Base-by-base conservation (phyloP, 306 rosid genomes). In the Astragalus glycyphyllos region DNA sequence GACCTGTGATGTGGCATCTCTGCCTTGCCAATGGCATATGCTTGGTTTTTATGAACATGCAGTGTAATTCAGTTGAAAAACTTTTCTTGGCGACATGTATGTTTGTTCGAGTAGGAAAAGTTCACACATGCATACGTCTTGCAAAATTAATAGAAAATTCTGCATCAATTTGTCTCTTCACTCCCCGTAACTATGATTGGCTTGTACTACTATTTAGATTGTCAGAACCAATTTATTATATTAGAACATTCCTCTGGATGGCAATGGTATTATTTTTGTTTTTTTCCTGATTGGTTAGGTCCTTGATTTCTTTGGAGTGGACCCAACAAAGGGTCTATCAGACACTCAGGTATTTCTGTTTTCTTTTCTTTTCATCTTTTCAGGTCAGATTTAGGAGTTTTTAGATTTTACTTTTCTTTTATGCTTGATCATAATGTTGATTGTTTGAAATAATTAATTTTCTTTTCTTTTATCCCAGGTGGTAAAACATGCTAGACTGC, bases 271-370 rank as follows among this genome's bases (percentile, higher is more conserved):
- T 17, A 8, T 58, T 29, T 5, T 41, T 76, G 2, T 5, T 23
- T 0, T n/a, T 9, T 35, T 37, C 10, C 34, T 77, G 45, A 59
- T 69, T 78, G 45, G 48, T 48, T 77, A 94, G 98, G 97, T 94
- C 15, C 83, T 94, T 81, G 92, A 87, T 79, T 89, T 87, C 89
- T 90, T 90, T 56, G 86, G 88, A 71, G 98, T 90, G 74, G 87
- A 94, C 77, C 90, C 88, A 48, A 76, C 81, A 15, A 86, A 79
- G 87, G 98, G 98, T 81, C 88, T 94, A 49, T 81, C 82, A 8
- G 89, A 90, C 5, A 32, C 75, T 4, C 94, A 94, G 98, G 98
- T 90, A 79, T 14, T 55, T 41, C 46, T 48, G 61, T 49, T 37
- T 63, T 16, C 38, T 17, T 31, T 74, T 20, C 14, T 16, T 69